Percentiles rank a stretch among this genome's conserved stretches.
These are phyloP conservation scores for Pseudocercospora crystallina DNA, from an alignment of 2,329 filamentous ascomycete genomes.

Conservation along the genomic window DNA sequence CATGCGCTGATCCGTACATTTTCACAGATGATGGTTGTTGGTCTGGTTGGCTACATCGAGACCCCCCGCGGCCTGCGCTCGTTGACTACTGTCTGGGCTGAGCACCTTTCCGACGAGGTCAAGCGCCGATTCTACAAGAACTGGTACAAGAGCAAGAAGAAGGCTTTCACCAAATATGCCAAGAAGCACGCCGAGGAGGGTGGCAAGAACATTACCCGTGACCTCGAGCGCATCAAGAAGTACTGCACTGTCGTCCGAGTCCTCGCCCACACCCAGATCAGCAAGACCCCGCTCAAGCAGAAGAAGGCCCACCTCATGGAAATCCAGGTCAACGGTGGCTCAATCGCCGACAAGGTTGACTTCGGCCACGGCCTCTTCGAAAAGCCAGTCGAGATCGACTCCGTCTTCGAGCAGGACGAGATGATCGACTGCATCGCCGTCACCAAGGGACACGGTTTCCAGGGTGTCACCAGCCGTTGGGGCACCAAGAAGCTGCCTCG, in stretches of 20 bases:
- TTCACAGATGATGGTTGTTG: conserved; percentile 94
- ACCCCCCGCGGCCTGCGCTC: conserved; percentile 98
- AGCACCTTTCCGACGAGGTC: conserved; percentile 97
- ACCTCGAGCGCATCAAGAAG: conserved; percentile 99
- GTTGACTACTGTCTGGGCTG: conserved; percentile 98
- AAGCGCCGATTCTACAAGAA: conserved; percentile 99
- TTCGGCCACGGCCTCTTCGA: conserved; percentile 96
- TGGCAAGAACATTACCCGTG: conserved; percentile 87
- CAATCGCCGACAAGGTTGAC: conserved; percentile 92
- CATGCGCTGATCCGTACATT: conserved; percentile 44
- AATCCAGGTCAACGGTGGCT: conserved; percentile 99
- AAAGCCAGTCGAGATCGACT: conserved; percentile 92
- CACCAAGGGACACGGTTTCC: conserved; percentile 99
- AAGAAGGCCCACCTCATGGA: conserved; percentile 99
- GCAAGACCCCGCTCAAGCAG: conserved; percentile 99
- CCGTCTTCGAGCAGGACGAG: conserved; percentile 99
- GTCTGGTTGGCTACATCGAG: conserved; percentile 99
- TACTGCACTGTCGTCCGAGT: conserved; percentile 99
- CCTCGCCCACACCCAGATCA: conserved; percentile 98
- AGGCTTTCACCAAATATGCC: conserved; percentile 99
- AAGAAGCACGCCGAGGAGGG: conserved; percentile 98
- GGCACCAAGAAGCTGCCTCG: conserved; percentile 99
- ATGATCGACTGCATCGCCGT: conserved; percentile 99
- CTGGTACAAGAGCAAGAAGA: conserved; percentile 99
- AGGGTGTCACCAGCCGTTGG: conserved; percentile 96